phyloP scores from a whole-genome alignment of 768 basidiomycete genomes.

The Amanita exitialis region DNA sequence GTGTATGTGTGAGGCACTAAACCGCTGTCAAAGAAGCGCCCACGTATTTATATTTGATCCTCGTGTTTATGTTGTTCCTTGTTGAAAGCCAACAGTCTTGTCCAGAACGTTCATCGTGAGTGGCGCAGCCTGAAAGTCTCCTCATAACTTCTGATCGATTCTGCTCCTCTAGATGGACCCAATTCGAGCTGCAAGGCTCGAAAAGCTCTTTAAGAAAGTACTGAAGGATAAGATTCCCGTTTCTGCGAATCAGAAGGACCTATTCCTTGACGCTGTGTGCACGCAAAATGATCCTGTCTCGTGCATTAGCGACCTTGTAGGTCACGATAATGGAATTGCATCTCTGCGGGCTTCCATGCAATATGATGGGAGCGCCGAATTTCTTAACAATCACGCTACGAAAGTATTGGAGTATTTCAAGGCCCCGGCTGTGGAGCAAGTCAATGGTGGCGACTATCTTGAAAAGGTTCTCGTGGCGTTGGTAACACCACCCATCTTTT shows the following conservation, averaged over 20 bases:
- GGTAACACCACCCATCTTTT: constrained; percentile 37
- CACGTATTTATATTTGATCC: background rate
- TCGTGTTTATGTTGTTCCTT: background rate
- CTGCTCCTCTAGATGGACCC: background rate
- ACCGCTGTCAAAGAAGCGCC: background rate
- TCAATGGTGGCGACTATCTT: constrained; percentile 28
- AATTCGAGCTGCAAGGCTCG: constrained; percentile 1
- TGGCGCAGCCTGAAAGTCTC: background rate
- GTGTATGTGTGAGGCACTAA: background rate
- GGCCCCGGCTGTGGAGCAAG: constrained; percentile 5
- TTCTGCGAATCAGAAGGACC: constrained; percentile 2
- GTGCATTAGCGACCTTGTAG: constrained; percentile 25
- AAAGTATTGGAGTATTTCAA: constrained; percentile 25
- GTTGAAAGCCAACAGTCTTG: background rate
- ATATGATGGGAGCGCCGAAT: constrained; percentile 19
- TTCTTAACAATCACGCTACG: constrained; percentile 26
- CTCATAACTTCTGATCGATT: background rate
- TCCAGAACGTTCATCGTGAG: background rate
- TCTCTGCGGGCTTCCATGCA: constrained; percentile 28
- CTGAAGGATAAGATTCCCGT: background rate
- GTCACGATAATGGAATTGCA: constrained; percentile 20
- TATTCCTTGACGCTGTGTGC: constrained; percentile 32
- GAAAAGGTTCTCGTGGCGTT: constrained; percentile 23
- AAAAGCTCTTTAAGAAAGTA: background rate
- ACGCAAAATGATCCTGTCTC: constrained; percentile 23